Percentiles rank a stretch among this genome's conserved stretches.
Conservation (phyloP, 495 filamentous ascomycete species). For the Penicillium tannophilum region DNA sequence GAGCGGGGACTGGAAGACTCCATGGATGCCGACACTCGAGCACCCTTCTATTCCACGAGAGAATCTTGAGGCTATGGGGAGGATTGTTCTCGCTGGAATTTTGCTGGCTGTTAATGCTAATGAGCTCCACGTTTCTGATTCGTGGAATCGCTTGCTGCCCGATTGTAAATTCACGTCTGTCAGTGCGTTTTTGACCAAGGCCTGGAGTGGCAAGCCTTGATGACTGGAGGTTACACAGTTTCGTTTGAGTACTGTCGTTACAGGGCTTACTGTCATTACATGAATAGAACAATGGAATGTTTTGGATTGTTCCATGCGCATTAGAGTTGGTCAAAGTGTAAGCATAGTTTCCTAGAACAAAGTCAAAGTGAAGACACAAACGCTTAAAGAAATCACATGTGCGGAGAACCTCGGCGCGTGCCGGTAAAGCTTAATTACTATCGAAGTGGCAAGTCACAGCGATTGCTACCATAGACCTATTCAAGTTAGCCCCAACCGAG, state of each 20-base stretch:
- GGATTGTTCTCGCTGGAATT: constrained; percentile 37
- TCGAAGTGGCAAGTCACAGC: not conserved
- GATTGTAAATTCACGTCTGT: constrained; percentile 51
- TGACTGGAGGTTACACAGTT: not conserved
- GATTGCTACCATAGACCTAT: not conserved
- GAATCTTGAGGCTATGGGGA: constrained; percentile 34
- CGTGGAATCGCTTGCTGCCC: constrained; percentile 55
- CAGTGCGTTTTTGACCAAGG: constrained; percentile 49
- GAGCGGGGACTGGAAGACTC: constrained; percentile 43
- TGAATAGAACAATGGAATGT: not conserved
- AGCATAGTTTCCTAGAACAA: not conserved
- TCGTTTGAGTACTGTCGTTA: not conserved
- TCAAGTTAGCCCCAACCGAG: not conserved
- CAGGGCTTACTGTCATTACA: not conserved
- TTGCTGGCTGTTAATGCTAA: constrained; percentile 41
- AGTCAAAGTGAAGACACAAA: not conserved
- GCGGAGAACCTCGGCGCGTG: not conserved
- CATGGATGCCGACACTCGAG: constrained; percentile 41
- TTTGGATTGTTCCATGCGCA: not conserved
- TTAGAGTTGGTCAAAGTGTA: not conserved
- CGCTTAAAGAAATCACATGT: not conserved
- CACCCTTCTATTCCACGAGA: constrained; percentile 50
- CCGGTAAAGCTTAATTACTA: not conserved
- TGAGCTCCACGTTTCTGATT: constrained; percentile 48
- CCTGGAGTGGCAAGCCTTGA: constrained; percentile 47